Base-by-base conservation (phyloP, 1,284 basidiomycete species). In the Boletus smithii region DNA sequence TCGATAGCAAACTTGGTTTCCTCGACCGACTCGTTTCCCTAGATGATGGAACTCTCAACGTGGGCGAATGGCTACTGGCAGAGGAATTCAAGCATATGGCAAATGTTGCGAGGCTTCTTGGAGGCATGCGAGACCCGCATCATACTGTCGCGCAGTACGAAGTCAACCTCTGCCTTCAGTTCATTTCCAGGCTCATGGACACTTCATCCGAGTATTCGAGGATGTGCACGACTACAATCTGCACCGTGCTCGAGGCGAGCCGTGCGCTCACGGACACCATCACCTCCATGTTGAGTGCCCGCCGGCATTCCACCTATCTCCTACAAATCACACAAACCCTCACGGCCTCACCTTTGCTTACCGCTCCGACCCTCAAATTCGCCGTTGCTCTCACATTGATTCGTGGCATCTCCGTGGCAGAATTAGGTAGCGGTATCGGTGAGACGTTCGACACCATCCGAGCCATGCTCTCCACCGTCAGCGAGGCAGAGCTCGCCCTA, bases 61-160 rank as follows among this genome's bases (percentile, higher is more conserved):
- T 88, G 4, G 84, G 79, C n/a, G 82, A 86, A 50, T 90, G 84
- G 83, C 55, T 90, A 20, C 56, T 90, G 8, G 58, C 68, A 18
- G 77, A 83, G 53, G 84, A 87, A 53, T 54, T 84, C 46, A 79
- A 77, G 56, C 60, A 66, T 20, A 64, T 67, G 24, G 60, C 77
- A 13, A 57, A 59, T n/a, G 56, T 67, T 5, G 59, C 79, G 8
- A 60, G 68, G 37, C 52, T 57, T n/a, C 56, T 82, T 32, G 61
- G 65, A 18, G 59, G 60, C 24, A 55, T 58, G 11, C 53, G 60
- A 20, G 54, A 61, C 4, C 62, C 63, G 3, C 62, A 72, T 14
- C 60, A 66, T 22, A 58, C 48, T 27, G 50, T 69, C 45, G 53
- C 54, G 7, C 65, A 66, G 36, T 72, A 62, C n/a, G 54, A 66